Percentiles rank a stretch among this genome's conserved stretches.
Evolutionary conservation across 2,329 filamentous ascomycete genomes (phyloP).

Genomic region (Neodidymelliopsis sp.): DNA sequence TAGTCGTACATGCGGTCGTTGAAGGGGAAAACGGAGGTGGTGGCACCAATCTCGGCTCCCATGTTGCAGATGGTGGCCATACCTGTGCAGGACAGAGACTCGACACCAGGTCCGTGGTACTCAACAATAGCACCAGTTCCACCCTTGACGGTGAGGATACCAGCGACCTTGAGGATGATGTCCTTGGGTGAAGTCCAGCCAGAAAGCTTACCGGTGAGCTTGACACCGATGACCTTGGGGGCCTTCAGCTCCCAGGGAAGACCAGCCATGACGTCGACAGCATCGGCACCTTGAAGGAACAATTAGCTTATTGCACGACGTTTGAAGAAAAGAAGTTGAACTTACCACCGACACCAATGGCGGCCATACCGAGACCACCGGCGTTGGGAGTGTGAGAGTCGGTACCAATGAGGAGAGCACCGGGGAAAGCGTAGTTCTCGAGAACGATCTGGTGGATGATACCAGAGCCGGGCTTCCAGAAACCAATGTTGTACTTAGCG

Average conservation of each 20-base stretch:
- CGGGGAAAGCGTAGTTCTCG: conserved; percentile 99
- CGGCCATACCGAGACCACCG: conserved; percentile 92
- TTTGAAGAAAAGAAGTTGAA: conserved; percentile 1
- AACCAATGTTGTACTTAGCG: conserved; percentile 99
- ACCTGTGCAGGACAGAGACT: conserved; percentile 80
- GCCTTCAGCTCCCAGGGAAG: conserved; percentile 98
- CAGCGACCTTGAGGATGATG: conserved; percentile 96
- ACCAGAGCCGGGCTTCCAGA: conserved; percentile 98
- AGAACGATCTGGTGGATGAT: conserved; percentile 99
- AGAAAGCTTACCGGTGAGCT: conserved; percentile 85
- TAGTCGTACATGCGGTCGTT: conserved; percentile 99
- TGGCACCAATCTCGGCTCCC: conserved; percentile 73
- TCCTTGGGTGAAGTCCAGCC: conserved; percentile 97
- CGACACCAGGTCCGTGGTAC: conserved; percentile 76
- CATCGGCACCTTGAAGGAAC: conserved; percentile 74
- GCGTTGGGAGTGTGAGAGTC: conserved; percentile 98
- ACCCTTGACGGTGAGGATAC: conserved; percentile 96
- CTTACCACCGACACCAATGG: conserved; percentile 85
- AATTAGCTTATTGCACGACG: conserved; percentile 2
- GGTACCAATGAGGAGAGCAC: conserved; percentile 96
- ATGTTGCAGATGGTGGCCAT: conserved; percentile 77
- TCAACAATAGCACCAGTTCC: conserved; percentile 92
- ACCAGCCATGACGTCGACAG: conserved; percentile 97
- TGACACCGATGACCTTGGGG: conserved; percentile 95
- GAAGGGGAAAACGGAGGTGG: conserved; percentile 96